phyloP scores from a whole-genome alignment of 345 rosid genomes.

The Bretschneidera sinensis region DNA sequence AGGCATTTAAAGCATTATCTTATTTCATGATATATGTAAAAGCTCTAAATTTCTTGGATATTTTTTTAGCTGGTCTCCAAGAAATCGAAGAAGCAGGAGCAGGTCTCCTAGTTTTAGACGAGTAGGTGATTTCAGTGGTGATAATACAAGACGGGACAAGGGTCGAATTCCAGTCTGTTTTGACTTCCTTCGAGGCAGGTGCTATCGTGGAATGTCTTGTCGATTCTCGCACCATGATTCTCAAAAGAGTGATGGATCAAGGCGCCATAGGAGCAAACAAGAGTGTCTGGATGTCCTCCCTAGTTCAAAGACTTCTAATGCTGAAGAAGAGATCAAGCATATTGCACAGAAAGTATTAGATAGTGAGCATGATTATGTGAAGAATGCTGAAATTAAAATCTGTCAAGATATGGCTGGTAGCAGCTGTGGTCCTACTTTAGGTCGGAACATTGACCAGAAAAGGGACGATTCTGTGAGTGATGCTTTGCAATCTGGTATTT shows the following conservation, averaged over 20 bases:
- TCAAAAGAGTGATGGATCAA: slow-evolving; percentile 31
- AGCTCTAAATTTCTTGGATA: slow-evolving; percentile 10
- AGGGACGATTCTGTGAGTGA: slow-evolving; percentile 19
- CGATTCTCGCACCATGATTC: slow-evolving; percentile 48
- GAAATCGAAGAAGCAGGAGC: slow-evolving; percentile 29
- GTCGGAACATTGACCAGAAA: slow-evolving; percentile 2
- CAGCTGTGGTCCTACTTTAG: slow-evolving; percentile 17
- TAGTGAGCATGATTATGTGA: slow-evolving; percentile 18
- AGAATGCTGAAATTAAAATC: slow-evolving; percentile 17
- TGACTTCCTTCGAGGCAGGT: slow-evolving; percentile 54
- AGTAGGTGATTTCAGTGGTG: slow-evolving; percentile 16
- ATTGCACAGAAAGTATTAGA: slow-evolving; percentile 15
- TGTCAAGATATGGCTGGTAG: slow-evolving; percentile 11
- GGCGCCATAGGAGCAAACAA: slow-evolving; percentile 29
- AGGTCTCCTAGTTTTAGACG: slow-evolving; percentile 34
- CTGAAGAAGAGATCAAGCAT: slow-evolving; percentile 23
- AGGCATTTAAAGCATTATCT: not conserved
- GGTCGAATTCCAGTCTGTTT: slow-evolving; percentile 41
- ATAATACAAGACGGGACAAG: slow-evolving; percentile 25
- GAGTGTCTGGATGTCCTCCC: slow-evolving; percentile 23
- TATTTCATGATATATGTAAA: not conserved
- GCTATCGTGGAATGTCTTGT: slow-evolving; percentile 56
- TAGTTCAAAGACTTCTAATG: slow-evolving; percentile 17
- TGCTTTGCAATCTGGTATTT: not conserved
- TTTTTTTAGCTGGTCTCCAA: slow-evolving; percentile 48